A percentile compares a stretch with the other conserved stretches of the same genome.
These are phyloP conservation scores for Kodamaea ohmeri DNA, from an alignment of 1,139 yeast genomes.

Conservation along the genomic window DNA sequence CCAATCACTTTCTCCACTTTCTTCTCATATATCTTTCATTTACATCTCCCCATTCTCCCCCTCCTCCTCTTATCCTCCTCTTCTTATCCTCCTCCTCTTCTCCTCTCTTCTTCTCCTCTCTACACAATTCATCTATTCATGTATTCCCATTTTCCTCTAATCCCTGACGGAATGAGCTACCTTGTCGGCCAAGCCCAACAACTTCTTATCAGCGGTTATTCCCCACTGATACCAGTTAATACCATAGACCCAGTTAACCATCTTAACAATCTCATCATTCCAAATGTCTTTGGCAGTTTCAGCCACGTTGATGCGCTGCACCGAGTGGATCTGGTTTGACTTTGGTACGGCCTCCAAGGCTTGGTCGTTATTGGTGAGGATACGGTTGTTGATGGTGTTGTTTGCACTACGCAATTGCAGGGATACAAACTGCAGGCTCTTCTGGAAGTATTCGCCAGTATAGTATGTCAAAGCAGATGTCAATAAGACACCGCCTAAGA, in stretches of 20 bases:
- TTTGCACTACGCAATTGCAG: conserved; percentile 48
- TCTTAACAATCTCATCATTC: conserved; percentile 70
- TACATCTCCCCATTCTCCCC: too few relatives aligned
- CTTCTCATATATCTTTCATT: too few relatives aligned
- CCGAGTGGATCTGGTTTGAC: conserved; percentile 36
- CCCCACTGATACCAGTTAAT: conserved; percentile 51
- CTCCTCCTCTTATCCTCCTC: too few relatives aligned
- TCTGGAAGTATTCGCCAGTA: conserved; percentile 57
- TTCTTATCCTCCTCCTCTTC: neutral
- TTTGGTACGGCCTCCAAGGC: conserved; percentile 37
- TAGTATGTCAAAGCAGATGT: conserved; percentile 65
- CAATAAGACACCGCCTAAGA: conserved; percentile 53
- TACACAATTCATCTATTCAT: neutral
- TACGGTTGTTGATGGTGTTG: conserved; percentile 48
- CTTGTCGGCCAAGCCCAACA: conserved; percentile 32
- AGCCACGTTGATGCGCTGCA: conserved; percentile 28
- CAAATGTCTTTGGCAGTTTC: conserved; percentile 79
- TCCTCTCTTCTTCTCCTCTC: neutral
- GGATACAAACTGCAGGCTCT: conserved; percentile 47
- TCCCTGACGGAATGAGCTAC: conserved; percentile 23
- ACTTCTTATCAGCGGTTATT: conserved; percentile 34
- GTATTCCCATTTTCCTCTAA: neutral
- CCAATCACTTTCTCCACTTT: too few relatives aligned
- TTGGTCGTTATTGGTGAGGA: conserved; percentile 38
- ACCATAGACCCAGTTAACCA: conserved; percentile 64